Base-by-base conservation (phyloP, 306 rosid species). In the Comarum palustre region DNA sequence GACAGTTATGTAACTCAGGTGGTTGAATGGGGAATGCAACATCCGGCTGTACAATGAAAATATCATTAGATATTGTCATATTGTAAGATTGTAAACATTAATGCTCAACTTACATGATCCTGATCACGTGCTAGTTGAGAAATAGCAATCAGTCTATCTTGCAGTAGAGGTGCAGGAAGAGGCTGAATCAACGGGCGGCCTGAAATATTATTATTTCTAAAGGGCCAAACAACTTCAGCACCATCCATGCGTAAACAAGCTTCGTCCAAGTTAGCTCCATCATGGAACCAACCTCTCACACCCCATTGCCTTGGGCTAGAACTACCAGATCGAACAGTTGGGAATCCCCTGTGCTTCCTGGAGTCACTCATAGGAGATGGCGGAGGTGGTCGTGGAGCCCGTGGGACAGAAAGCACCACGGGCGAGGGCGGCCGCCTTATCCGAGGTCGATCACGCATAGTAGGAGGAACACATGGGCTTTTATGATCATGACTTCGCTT, bases 221-320 rank as follows among this genome's bases (percentile, higher is more conserved):
- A 82, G 68, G 98, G 97, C 98, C 98, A 90, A 69, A 93, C 90
- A 86, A 93, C 96, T 90, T 93, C 98, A 73, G 96, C 93, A 67
- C 98, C 97, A 76, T 93, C 96, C 87, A 85, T 87, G 66, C 87
- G 83, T 73, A 88, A 84, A 81, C 91, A 86, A 74, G 87, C 88
- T 72, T 93, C 98, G 72, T 93, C 98, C 83, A 86, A 80, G 81
- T 84, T 88, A 86, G 83, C 87, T 75, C 98, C 98, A 77, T 90
- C 98, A 69, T 82, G 95, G 79, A 87, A 87, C 97, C 96, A 93
- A 60, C 98, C 97, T 84, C 92, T 84, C 86, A 93, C 82, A 65
- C 98, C 98, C 98, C 97, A 93, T 69, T 93, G 93, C 82, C 98
- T 89, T 46, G 98, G 98, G 86, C 98, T 93, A 55, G 98, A 93